A percentile compares a stretch with the other conserved stretches of the same genome.
phyloP scores from a whole-genome alignment of 2,329 filamentous ascomycete genomes.

The Tolypocladium cylindrosporum region DNA sequence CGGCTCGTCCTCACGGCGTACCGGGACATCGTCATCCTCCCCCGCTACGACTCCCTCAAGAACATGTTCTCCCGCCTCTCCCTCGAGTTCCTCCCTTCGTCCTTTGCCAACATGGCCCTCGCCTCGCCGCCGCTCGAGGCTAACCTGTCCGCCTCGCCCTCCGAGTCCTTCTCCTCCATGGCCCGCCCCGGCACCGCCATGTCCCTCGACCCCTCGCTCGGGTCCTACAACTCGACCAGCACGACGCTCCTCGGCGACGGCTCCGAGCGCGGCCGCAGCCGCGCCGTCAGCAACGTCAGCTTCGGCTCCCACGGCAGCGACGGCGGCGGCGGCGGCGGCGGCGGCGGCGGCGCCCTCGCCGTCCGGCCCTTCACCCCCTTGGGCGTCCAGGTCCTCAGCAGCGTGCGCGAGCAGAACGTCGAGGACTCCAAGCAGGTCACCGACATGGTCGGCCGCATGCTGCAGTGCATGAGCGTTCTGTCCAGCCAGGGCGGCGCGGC shows the following conservation, averaged over 20 bases:
- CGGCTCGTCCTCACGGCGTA: slow-evolving; percentile 80
- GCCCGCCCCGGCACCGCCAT: slow-evolving; percentile 63
- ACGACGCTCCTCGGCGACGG: slow-evolving; percentile 69
- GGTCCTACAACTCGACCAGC: slow-evolving; percentile 69
- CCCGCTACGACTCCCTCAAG: slow-evolving; percentile 81
- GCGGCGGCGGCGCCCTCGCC: slow-evolving; percentile 18
- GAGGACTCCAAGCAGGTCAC: slow-evolving; percentile 73
- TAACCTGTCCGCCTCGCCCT: slow-evolving; percentile 40
- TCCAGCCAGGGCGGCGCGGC: slow-evolving; percentile 57
- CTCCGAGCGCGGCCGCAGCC: slow-evolving; percentile 51
- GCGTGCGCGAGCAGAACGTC: slow-evolving; percentile 47
- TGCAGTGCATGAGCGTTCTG: slow-evolving; percentile 91
- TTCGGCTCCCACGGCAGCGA: slow-evolving; percentile 44
- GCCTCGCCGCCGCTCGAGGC: slow-evolving; percentile 42
- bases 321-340: slow-evolving; percentile 26
- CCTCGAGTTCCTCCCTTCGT: slow-evolving; percentile 61
- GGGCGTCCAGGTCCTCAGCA: slow-evolving; percentile 25
- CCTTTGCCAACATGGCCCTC: slow-evolving; percentile 39
- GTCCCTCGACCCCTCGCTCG: slow-evolving; percentile 63
- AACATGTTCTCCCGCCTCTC: slow-evolving; percentile 82
- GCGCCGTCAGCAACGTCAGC: slow-evolving; percentile 79
- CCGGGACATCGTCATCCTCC: slow-evolving; percentile 79
- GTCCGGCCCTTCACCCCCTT: slow-evolving; percentile 43
- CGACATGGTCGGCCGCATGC: slow-evolving; percentile 87
- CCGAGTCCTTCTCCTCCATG: slow-evolving; percentile 34